These are phyloP conservation scores for Neophaeococcomyces mojaviensis DNA, from an alignment of 2,329 filamentous ascomycete genomes.

Conservation along the genomic window DNA sequence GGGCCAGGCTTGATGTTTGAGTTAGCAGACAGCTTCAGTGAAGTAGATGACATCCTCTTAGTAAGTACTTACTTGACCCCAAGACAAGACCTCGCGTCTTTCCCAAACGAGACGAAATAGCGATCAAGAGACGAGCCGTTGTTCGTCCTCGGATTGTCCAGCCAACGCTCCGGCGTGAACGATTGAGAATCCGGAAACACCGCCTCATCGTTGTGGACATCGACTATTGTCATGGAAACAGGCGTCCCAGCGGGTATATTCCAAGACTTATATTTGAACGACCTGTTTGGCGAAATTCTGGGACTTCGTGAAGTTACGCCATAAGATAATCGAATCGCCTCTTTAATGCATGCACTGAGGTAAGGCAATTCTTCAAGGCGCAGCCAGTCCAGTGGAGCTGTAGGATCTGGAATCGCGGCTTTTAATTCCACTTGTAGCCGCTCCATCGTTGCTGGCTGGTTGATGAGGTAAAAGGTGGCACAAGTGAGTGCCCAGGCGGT, in stretches of 20 bases:
- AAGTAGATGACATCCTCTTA: not conserved
- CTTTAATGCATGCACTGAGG: slow-evolving; percentile 26
- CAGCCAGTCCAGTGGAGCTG: slow-evolving; percentile 10
- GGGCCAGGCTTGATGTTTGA: slow-evolving; percentile 11
- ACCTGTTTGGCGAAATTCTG: slow-evolving; percentile 18
- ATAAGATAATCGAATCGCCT: slow-evolving; percentile 25
- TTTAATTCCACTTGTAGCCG: slow-evolving; percentile 12
- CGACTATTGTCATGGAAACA: slow-evolving; percentile 15
- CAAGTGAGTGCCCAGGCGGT: slow-evolving; percentile 25
- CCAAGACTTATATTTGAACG: slow-evolving; percentile 26
- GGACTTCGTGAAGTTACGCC: slow-evolving; percentile 19
- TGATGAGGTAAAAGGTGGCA: slow-evolving; percentile 26
- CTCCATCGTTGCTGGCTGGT: slow-evolving; percentile 6
- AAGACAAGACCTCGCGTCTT: slow-evolving; percentile 4
- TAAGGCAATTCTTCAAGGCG: slow-evolving; percentile 26
- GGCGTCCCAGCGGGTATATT: slow-evolving; percentile 26
- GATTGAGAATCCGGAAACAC: slow-evolving; percentile 6
- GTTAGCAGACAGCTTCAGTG: not conserved
- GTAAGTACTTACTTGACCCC: slow-evolving; percentile 4
- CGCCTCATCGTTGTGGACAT: slow-evolving; percentile 21
- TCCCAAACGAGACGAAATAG: slow-evolving; percentile 7
- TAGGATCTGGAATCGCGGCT: not conserved
- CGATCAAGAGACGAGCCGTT: slow-evolving; percentile 2
- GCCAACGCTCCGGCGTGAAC: slow-evolving; percentile 18
- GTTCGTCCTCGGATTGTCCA: slow-evolving; percentile 6